These are phyloP conservation scores for Wickerhamomyces bovis DNA, from an alignment of 805 yeast species.

Conservation along the genomic window DNA sequence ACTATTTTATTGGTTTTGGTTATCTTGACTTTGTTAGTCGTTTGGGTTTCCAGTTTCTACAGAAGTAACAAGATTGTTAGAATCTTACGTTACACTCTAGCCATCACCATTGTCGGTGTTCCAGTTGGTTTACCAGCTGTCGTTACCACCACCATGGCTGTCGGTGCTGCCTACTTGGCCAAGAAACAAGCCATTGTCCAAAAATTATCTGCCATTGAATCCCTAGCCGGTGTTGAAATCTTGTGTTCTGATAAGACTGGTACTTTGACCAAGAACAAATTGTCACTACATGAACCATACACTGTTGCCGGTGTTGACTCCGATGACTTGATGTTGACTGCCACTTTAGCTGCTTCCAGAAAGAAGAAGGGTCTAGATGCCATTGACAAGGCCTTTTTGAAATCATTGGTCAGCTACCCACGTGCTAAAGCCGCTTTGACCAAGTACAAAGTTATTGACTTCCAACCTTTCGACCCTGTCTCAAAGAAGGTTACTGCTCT, in stretches of 20 bases:
- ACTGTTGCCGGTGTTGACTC: constrained; percentile 96
- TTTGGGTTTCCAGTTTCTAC: constrained; percentile 94
- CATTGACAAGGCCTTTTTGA: constrained; percentile 93
- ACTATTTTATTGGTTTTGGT: constrained; percentile 85
- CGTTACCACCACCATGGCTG: constrained; percentile 98
- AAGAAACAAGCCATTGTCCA: constrained; percentile 97
- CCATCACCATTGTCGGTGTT: constrained; percentile 95
- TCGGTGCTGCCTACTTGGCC: constrained; percentile 98
- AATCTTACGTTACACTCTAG: constrained; percentile 87
- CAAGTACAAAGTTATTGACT: constrained; percentile 90
- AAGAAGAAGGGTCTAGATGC: constrained; percentile 98
- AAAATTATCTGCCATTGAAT: constrained; percentile 93
- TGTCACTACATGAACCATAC: constrained; percentile 94
- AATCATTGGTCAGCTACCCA: constrained; percentile 83
- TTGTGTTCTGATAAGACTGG: constrained; percentile 98
- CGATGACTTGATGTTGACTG: constrained; percentile 94
- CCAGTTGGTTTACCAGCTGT: constrained; percentile 99
- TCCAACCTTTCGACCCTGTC: constrained; percentile 97
- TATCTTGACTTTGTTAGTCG: constrained; percentile 77
- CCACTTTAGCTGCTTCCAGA: constrained; percentile 96
- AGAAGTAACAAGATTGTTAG: constrained; percentile 81
- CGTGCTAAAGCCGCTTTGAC: constrained; percentile 88
- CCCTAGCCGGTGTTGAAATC: constrained; percentile 95
- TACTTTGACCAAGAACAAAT: constrained; percentile 95
- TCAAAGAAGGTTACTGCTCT: constrained; percentile 93